These are phyloP conservation scores for Kodamaea plutei DNA, from an alignment of 1,139 yeast species.

Conservation along the genomic window DNA sequence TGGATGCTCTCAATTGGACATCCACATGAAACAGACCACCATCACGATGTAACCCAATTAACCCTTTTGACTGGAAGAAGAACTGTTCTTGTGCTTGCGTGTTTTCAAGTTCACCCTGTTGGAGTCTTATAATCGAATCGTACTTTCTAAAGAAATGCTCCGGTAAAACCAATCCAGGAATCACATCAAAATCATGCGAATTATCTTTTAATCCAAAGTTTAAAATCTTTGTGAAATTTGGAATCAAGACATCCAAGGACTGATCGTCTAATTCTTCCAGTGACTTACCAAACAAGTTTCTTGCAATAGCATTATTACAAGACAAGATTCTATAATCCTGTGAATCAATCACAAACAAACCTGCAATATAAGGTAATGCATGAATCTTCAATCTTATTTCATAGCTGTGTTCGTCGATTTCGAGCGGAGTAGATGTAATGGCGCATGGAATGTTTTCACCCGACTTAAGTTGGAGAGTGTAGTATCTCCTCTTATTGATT, in stretches of 20 bases:
- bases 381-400: slow-evolving; percentile 59
- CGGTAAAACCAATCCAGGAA: slow-evolving; percentile 66
- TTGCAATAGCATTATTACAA: slow-evolving; percentile 75
- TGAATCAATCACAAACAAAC: slow-evolving; percentile 69
- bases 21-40: slow-evolving; percentile 66
- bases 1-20: slow-evolving; percentile 73
- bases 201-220: slow-evolving; percentile 42
- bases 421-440: slow-evolving; percentile 55
- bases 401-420: slow-evolving; percentile 32
- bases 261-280: slow-evolving; percentile 45
- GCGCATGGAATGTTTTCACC: slow-evolving; percentile 63
- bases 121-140: slow-evolving; percentile 26
- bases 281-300: slow-evolving; percentile 70
- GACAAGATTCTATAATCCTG: slow-evolving; percentile 46
- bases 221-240: slow-evolving; percentile 57
- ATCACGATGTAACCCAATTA: slow-evolving; percentile 65
- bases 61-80: slow-evolving; percentile 61
- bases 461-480: slow-evolving; percentile 48
- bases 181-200: slow-evolving; percentile 31
- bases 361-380: slow-evolving; percentile 82
- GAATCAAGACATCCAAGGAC: slow-evolving; percentile 57
- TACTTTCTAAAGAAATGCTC: slow-evolving; percentile 82
- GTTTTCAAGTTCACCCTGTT: slow-evolving; percentile 15
- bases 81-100: slow-evolving; percentile 31
- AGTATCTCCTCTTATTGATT: slow-evolving; percentile 58